These are phyloP conservation scores for Ascoidea rubescens DNA, from an alignment of 805 yeast genomes.

Conservation along the genomic window DNA sequence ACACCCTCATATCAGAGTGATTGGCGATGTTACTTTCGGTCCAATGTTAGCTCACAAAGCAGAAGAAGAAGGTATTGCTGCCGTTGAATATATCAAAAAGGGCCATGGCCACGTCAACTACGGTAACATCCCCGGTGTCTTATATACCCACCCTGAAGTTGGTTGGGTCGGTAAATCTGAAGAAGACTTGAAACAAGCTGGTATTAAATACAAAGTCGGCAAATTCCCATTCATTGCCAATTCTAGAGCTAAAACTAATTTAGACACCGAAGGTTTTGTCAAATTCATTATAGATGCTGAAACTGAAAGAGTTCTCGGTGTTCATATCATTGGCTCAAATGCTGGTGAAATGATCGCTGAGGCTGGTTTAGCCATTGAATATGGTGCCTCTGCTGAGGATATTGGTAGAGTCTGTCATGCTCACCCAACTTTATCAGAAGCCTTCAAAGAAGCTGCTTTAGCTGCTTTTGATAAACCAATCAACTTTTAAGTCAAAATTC, in stretches of 20 bases:
- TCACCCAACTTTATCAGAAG: slow-evolving; percentile 96
- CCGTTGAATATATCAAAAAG: slow-evolving; percentile 81
- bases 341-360: slow-evolving; percentile 99
- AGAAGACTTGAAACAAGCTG: slow-evolving; percentile 85
- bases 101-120: slow-evolving; percentile 98
- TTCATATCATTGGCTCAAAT: slow-evolving; percentile 93
- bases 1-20: slow-evolving; percentile 85
- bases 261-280: slow-evolving; percentile 95
- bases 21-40: slow-evolving; percentile 98
- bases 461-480: slow-evolving; percentile 86
- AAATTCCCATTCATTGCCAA: slow-evolving; percentile 98
- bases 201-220: slow-evolving; percentile 84
- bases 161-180: slow-evolving; percentile 99
- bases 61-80: slow-evolving; percentile 99
- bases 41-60: slow-evolving; percentile 99
- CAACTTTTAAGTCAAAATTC: slow-evolving; percentile 41
- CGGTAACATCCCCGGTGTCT: slow-evolving; percentile 93
- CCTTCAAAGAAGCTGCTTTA: slow-evolving; percentile 95
- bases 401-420: slow-evolving; percentile 97
- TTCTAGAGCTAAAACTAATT: slow-evolving; percentile 98
- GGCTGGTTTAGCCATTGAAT: slow-evolving; percentile 93
- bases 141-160: slow-evolving; percentile 99
- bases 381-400: slow-evolving; percentile 98
- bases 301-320: slow-evolving; percentile 92
- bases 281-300: slow-evolving; percentile 93